These are phyloP conservation scores for Eucommia ulmoides DNA, from an alignment of 257 asterid species.

Conservation along the genomic window DNA sequence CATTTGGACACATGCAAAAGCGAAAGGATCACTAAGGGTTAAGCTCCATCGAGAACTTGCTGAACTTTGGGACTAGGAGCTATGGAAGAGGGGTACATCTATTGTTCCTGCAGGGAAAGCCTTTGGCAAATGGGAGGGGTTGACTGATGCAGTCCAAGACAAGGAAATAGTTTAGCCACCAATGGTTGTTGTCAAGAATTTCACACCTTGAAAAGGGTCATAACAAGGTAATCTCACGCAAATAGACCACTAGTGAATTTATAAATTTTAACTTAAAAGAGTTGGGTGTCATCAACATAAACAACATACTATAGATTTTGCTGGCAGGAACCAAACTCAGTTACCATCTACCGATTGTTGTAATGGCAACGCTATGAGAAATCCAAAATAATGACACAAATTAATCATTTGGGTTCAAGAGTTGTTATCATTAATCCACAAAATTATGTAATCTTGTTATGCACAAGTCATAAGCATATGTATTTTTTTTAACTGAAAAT, in stretches of 20 bases:
- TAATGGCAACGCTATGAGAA: no score
- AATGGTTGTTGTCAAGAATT: slow-evolving; percentile 42
- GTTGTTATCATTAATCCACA: no score
- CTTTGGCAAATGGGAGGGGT: slow-evolving; percentile 32
- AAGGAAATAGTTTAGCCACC: slow-evolving; percentile 50
- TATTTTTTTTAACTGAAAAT: no score
- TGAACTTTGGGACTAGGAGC: slow-evolving; percentile 36
- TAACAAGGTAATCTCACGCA: slow-evolving; percentile 32
- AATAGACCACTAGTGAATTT: no score
- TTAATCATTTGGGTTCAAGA: no score
- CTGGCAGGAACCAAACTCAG: no score
- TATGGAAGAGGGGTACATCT: slow-evolving; percentile 34
- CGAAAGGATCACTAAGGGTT: slow-evolving; percentile 37
- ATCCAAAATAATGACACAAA: no score
- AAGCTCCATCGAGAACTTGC: slow-evolving; percentile 54
- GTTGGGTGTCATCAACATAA: no score
- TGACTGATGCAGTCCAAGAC: slow-evolving; percentile 19
- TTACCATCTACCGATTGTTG: no score
- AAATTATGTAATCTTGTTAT: no score
- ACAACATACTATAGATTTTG: slow-evolving; percentile 9
- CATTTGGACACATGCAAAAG: slow-evolving; percentile 43
- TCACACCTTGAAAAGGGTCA: slow-evolving; percentile 36
- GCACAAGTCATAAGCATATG: no score
- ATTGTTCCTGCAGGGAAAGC: slow-evolving; percentile 38
- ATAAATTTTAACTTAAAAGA: no score